Conservation (phyloP, 306 rosid species). For the Calophaca sinica region DNA sequence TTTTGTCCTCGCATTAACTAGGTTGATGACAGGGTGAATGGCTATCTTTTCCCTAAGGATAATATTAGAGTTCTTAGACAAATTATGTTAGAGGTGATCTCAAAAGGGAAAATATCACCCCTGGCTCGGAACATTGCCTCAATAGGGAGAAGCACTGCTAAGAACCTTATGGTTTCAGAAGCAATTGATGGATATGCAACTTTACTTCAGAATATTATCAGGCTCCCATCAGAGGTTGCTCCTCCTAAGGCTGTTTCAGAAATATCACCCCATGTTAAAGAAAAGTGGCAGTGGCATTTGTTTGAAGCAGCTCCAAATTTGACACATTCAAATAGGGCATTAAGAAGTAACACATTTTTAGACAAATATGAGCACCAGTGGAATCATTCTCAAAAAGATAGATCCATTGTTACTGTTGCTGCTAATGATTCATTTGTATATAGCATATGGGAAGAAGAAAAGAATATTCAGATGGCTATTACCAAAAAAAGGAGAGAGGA, state of each 20-base stretch:
- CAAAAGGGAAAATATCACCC: constrained; percentile 72
- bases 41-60: constrained; percentile 84
- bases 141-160: constrained; percentile 70
- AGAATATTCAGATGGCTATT: constrained; percentile 54
- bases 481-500: constrained; percentile 77
- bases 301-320: constrained; percentile 67
- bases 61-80: constrained; percentile 62
- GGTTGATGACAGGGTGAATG: constrained; percentile 93
- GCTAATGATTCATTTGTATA: constrained; percentile 68
- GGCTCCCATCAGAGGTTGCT: constrained; percentile 83
- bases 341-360: constrained; percentile 63
- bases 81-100: constrained; percentile 68
- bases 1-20: constrained; percentile 50
- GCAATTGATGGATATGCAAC: constrained; percentile 76
- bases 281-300: constrained; percentile 86
- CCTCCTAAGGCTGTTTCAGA: constrained; percentile 70
- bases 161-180: constrained; percentile 75
- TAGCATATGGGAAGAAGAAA: constrained; percentile 95
- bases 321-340: constrained; percentile 54
- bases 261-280: constrained; percentile 68
- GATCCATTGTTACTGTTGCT: constrained; percentile 43
- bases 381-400: constrained; percentile 64
- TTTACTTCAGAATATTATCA: constrained; percentile 74
- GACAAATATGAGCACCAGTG: constrained; percentile 74
- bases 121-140: constrained; percentile 79